Conservation (phyloP, 305 asterid species). For the Vinca major region DNA sequence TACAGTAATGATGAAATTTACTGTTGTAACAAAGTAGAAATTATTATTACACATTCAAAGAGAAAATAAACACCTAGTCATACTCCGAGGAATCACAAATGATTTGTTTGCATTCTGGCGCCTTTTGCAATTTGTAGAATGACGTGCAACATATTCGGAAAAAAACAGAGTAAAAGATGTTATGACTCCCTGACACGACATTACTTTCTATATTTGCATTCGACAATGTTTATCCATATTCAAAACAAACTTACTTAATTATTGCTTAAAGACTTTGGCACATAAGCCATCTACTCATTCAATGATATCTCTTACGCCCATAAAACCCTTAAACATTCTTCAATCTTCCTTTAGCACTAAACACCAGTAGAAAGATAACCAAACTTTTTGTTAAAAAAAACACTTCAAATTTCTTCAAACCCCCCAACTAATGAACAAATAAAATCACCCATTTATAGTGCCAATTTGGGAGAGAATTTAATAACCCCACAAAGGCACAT, state of each 20-base stretch:
- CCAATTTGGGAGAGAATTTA: background rate
- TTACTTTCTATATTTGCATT: background rate
- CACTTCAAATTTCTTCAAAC: background rate
- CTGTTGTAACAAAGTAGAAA: too few relatives aligned
- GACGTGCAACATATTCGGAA: too few relatives aligned
- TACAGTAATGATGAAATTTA: too few relatives aligned
- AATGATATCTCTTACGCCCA: background rate
- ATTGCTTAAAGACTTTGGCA: background rate
- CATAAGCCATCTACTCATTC: background rate
- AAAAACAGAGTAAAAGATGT: too few relatives aligned
- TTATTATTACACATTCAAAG: too few relatives aligned
- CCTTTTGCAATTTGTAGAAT: too few relatives aligned
- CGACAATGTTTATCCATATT: background rate
- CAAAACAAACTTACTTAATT: background rate
- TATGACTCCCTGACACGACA: too few relatives aligned
- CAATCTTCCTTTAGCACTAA: background rate
- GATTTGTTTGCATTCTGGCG: too few relatives aligned
- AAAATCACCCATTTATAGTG: background rate
- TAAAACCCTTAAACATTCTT: background rate
- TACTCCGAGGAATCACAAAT: too few relatives aligned
- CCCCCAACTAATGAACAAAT: background rate
- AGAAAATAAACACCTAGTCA: too few relatives aligned
- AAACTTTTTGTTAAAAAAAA: background rate
- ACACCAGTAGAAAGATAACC: background rate
- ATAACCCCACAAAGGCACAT: conserved; percentile 10